These are phyloP conservation scores for Colletotrichum zoysiae DNA, from an alignment of 2,329 filamentous ascomycete genomes.

Conservation along the genomic window DNA sequence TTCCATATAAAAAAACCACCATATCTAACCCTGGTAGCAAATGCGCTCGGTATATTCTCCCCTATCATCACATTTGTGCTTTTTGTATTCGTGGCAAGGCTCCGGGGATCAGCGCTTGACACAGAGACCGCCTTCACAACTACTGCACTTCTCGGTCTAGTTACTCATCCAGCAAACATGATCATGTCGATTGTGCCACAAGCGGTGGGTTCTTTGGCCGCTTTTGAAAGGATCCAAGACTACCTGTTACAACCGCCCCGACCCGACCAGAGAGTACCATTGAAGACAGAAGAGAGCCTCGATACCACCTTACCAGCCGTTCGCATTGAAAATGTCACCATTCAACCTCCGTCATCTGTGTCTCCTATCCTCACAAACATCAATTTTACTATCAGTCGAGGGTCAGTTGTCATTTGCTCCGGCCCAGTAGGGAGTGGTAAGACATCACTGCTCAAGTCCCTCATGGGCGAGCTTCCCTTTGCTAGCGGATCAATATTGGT, in stretches of 20 bases:
- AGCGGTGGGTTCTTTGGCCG: constrained; percentile 38
- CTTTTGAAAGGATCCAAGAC: constrained; percentile 42
- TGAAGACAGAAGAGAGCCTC: background rate
- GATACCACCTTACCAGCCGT: background rate
- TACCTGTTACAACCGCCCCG: constrained; percentile 36
- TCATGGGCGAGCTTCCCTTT: constrained; percentile 42
- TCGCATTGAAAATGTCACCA: background rate
- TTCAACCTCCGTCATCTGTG: background rate
- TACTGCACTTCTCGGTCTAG: constrained; percentile 43
- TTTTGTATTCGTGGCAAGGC: background rate
- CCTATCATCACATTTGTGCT: constrained; percentile 8
- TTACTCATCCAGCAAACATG: constrained; percentile 42
- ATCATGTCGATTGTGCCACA: constrained; percentile 33
- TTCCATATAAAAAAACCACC: too few relatives aligned
- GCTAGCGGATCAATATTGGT: constrained; percentile 5
- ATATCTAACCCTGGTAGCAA: constrained; percentile 7
- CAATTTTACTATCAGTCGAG: background rate
- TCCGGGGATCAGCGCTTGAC: background rate
- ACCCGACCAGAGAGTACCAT: constrained; percentile 1
- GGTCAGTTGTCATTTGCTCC: constrained; percentile 21
- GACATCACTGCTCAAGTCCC: constrained; percentile 42
- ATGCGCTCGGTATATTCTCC: constrained; percentile 42
- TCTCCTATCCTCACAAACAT: background rate
- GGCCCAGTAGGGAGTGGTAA: constrained; percentile 42
- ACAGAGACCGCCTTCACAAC: constrained; percentile 43